Evolutionary conservation across 345 rosid species (phyloP).

Genomic region (Eucalyptus cloeziana): DNA sequence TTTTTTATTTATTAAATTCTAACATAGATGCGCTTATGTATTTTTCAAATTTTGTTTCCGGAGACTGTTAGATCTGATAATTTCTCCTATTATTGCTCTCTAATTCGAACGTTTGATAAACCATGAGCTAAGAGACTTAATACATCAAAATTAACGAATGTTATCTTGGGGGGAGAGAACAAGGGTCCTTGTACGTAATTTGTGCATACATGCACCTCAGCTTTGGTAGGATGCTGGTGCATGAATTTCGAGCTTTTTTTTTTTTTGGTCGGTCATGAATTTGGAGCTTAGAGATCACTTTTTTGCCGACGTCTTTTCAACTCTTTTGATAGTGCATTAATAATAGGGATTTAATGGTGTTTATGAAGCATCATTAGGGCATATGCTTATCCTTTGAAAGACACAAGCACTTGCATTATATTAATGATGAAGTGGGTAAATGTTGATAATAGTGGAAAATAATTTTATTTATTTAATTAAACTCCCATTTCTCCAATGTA

Average conservation of each 20-base stretch:
- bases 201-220: not conserved
- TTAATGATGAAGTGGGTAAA: not conserved
- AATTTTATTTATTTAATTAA: not conserved
- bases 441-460: not conserved
- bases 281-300: not conserved
- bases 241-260: not conserved
- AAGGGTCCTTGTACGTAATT: not conserved
- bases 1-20: not conserved
- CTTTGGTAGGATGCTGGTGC: not conserved
- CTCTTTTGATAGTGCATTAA: not conserved
- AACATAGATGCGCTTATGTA: accelerated
- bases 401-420: not conserved
- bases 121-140: not conserved
- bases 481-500: not conserved
- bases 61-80: not conserved
- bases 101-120: not conserved
- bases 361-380: not conserved
- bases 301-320: not conserved
- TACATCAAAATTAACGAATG: not conserved
- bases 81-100: not conserved
- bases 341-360: not conserved
- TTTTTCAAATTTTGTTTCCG: not conserved
- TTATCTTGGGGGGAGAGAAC: not conserved
- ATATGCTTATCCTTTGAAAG: not conserved
- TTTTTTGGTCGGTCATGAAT: not conserved